Evolutionary conservation across 192 early-diverging fungal genomes (phyloP), one percentile per base, ranked within the genome.

Genomic region (Gigaspora rosea): DNA sequence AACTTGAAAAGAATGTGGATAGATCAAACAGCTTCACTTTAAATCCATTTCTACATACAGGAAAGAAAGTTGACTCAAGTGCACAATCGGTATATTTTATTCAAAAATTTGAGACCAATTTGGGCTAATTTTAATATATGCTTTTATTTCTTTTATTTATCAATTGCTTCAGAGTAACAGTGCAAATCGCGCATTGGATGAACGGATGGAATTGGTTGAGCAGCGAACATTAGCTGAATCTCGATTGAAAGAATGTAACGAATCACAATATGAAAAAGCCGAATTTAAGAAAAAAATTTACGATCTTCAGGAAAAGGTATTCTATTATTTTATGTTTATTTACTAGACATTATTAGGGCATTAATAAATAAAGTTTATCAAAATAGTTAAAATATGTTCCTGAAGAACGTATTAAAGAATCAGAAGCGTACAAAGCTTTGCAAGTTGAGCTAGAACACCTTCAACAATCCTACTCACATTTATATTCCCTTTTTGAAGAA

Each of bases 341-440:
- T 68, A 49, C 27, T 50, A 49, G 49, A 18, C 36, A 10, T 27
- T 22, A 49, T 27, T 22, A 8, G 3, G 15, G 9, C 27, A 49
- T 48, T 46, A 59, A n/a, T n/a, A 59, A n/a, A 8, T n/a, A 59
- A n/a, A n/a, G n/a, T 59, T 20, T 59, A 68, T 68, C 8, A 35
- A 68, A 35, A 35, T 47, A 68, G 66, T 10, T 68, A 16, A 68
- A 68, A 68, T 35, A 68, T 47, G n/a, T 68, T 68, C 66, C 66
- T 27, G 66, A 68, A 49, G 41, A 47, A 16, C 66, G 66, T 49
- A 49, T 68, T n/a, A 68, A 18, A 68, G 66, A 68, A 32, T 68
- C 66, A 8, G 16, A 47, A 32, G n/a, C 18, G 12, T 68, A 68
- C 11, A 41, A 22, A 68, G 49, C 11, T 68, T 49, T 68, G 22